Conservation (phyloP, 805 yeast genomes). For the Yamadazyma takamatsuzukensis region DNA sequence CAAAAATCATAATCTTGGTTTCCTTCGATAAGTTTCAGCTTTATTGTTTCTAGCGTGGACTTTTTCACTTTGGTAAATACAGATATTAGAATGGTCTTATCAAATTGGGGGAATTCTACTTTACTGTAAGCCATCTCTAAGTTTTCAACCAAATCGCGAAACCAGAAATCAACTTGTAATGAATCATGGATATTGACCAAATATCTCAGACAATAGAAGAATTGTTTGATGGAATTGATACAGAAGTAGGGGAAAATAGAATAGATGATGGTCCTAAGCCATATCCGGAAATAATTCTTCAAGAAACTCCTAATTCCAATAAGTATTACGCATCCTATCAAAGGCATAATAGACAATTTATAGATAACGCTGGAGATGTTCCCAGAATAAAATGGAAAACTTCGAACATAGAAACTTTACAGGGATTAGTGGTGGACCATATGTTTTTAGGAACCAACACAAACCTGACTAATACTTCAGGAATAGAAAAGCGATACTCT, state of each 20-base stretch:
- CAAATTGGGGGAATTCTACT: conserved; percentile 44
- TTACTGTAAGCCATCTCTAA: neutral
- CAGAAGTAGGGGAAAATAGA: no score
- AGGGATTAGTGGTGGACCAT: conserved; percentile 6
- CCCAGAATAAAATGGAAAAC: conserved; percentile 29
- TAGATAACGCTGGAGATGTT: conserved; percentile 9
- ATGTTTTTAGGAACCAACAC: conserved; percentile 10
- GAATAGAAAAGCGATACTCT: conserved; percentile 3
- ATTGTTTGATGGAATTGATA: conserved; percentile 6
- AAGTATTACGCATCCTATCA: conserved; percentile 31
- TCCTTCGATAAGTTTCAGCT: conserved; percentile 40
- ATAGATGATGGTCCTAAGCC: neutral
- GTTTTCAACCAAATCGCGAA: neutral
- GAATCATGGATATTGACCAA: no score
- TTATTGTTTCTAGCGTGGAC: conserved; percentile 35
- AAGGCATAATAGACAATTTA: conserved; percentile 32
- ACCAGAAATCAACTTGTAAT: neutral
- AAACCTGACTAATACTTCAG: neutral
- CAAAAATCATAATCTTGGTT: conserved; percentile 55
- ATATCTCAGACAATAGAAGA: no score
- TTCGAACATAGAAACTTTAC: conserved; percentile 20
- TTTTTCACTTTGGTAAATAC: conserved; percentile 47
- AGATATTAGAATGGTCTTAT: conserved; percentile 29
- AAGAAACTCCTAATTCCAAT: conserved; percentile 24
- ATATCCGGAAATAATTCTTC: conserved; percentile 35